phyloP scores from a whole-genome alignment of 164 flowering plant species.

The Umbilicus rupestris region DNA sequence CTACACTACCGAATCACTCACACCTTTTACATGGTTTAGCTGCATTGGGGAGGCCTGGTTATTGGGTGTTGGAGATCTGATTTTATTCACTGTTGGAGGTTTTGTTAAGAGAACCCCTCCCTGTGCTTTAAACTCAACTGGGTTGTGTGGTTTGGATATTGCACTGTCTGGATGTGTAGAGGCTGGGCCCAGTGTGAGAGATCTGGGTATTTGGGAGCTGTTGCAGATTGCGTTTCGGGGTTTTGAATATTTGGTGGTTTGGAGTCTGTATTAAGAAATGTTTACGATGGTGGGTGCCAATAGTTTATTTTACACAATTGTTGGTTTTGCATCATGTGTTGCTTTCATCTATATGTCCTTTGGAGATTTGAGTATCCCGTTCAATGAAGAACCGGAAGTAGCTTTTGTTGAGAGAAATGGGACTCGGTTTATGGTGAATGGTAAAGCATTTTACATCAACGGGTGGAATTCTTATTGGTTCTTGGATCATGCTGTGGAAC shows the following conservation, averaged over 20 bases:
- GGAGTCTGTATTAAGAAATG: not conserved
- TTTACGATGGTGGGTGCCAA: constrained; percentile 38
- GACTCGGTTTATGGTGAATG: constrained; percentile 65
- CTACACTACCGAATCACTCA: not conserved
- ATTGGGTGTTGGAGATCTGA: constrained; percentile 1
- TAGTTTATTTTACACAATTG: constrained; percentile 49
- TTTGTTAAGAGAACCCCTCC: not conserved
- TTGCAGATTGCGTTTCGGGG: not conserved
- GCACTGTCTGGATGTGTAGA: not conserved
- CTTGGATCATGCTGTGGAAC: constrained; percentile 78
- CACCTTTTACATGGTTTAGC: constrained; percentile 1
- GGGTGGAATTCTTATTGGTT: constrained; percentile 98
- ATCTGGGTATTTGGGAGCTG: not conserved
- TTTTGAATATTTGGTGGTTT: not conserved
- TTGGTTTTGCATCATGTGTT: constrained; percentile 63
- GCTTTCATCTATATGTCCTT: constrained; percentile 63
- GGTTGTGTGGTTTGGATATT: not conserved
- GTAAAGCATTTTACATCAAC: constrained; percentile 59
- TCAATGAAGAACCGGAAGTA: constrained; percentile 23
- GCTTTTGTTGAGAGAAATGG: constrained; percentile 68
- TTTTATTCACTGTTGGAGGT: not conserved
- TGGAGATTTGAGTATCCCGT: constrained; percentile 31
- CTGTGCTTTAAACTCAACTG: not conserved
- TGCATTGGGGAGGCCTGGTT: not conserved
- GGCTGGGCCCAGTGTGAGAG: not conserved